Conservation (phyloP, 495 filamentous ascomycete genomes). For the Penicillium bovifimosum region DNA sequence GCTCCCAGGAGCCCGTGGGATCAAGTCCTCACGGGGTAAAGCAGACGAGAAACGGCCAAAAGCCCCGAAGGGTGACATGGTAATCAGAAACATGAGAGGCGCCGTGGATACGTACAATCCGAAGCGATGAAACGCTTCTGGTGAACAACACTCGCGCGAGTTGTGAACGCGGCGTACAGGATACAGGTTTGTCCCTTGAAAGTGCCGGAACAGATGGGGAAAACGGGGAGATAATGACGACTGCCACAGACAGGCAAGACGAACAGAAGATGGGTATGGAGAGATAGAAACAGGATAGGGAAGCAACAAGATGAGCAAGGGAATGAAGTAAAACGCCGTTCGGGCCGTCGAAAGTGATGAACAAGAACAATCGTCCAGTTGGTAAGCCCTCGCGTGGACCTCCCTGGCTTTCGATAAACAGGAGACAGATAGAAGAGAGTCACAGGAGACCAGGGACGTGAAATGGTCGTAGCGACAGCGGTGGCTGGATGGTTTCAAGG, state of each 20-base stretch:
- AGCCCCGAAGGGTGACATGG: slow-evolving; percentile 6
- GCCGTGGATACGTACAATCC: slow-evolving; percentile 45
- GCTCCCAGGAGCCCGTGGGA: not conserved
- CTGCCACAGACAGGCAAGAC: slow-evolving; percentile 17
- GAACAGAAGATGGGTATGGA: not conserved
- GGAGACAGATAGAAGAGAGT: no score
- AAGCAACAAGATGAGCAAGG: not conserved
- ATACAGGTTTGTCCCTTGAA: not conserved
- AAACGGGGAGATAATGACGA: not conserved
- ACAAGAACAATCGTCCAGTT: not conserved
- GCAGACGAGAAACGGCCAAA: slow-evolving; percentile 8
- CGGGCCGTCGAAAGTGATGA: no score
- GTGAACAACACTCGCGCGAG: slow-evolving; percentile 23
- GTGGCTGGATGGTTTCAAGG: no score
- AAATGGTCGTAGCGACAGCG: no score
- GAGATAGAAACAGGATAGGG: not conserved
- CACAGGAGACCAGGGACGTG: no score
- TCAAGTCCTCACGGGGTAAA: not conserved
- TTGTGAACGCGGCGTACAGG: slow-evolving; percentile 19
- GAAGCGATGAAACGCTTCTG: slow-evolving; percentile 25
- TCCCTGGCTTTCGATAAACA: no score
- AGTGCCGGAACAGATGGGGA: slow-evolving; percentile 9
- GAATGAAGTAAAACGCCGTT: not conserved
- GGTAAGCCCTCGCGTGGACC: no score
- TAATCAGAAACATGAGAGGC: slow-evolving; percentile 17